A percentile compares a stretch with the other conserved stretches of the same genome.
phyloP scores from a whole-genome alignment of 2,329 filamentous ascomycete genomes.

The Colletotrichum abscissum region DNA sequence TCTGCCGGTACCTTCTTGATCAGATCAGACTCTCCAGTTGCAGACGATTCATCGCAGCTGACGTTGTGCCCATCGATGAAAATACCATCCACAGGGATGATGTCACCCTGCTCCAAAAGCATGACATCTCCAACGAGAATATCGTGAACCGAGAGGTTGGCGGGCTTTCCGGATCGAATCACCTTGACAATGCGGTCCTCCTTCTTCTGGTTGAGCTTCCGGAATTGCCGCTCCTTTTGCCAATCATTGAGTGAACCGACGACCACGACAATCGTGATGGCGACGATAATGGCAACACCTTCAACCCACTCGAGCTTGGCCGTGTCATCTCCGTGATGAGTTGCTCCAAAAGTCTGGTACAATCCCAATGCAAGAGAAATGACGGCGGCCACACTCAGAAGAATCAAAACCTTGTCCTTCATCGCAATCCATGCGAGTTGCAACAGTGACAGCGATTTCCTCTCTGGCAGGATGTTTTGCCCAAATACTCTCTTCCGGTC shows the following conservation, averaged over 20 bases:
- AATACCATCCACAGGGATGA: slow-evolving; percentile 77
- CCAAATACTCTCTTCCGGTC: slow-evolving; percentile 70
- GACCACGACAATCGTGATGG: slow-evolving; percentile 79
- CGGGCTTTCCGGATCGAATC: slow-evolving; percentile 76
- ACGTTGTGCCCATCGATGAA: slow-evolving; percentile 65
- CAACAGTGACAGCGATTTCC: slow-evolving; percentile 76
- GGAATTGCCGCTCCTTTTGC: slow-evolving; percentile 85
- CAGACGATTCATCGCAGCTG: slow-evolving; percentile 79
- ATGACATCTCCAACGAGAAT: slow-evolving; percentile 80
- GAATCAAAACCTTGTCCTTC: slow-evolving; percentile 82
- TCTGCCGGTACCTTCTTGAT: slow-evolving; percentile 73
- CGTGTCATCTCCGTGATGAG: slow-evolving; percentile 56
- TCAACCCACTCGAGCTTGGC: slow-evolving; percentile 83
- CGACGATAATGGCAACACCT: slow-evolving; percentile 83
- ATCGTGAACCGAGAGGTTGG: slow-evolving; percentile 77
- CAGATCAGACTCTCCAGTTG: slow-evolving; percentile 80
- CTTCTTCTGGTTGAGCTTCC: slow-evolving; percentile 84
- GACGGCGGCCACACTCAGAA: slow-evolving; percentile 76
- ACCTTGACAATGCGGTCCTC: slow-evolving; percentile 80
- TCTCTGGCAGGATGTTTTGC: slow-evolving; percentile 73
- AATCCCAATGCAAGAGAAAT: slow-evolving; percentile 80
- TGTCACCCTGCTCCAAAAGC: slow-evolving; percentile 79
- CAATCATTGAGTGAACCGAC: slow-evolving; percentile 85
- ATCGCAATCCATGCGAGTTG: slow-evolving; percentile 83
- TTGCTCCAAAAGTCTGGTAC: slow-evolving; percentile 75